Conservation (phyloP, 495 filamentous ascomycete genomes). For the Pyrenopolyporus hunteri region DNA sequence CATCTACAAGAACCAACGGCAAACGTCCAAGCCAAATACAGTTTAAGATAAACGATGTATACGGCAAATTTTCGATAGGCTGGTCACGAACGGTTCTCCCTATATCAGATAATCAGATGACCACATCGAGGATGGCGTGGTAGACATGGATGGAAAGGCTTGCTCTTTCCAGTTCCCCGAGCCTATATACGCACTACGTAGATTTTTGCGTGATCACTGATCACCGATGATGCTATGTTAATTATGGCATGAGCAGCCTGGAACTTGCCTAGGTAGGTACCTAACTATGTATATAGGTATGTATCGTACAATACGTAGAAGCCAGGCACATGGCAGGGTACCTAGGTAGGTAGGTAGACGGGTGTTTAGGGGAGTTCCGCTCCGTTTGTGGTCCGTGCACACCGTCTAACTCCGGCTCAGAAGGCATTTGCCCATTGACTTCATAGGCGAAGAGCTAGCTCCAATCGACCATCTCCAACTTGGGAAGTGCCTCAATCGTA, state of each 20-base stretch:
- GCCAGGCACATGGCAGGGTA: background rate
- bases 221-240: conserved; percentile 30
- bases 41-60: conserved; percentile 6
- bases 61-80: conserved; percentile 10
- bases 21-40: too few species aligned
- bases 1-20: background rate
- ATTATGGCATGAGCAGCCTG: conserved; percentile 9
- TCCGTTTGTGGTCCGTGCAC: conserved; percentile 31
- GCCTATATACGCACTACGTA: too few species aligned
- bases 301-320: conserved; percentile 26
- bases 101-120: conserved; percentile 36
- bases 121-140: conserved; percentile 25
- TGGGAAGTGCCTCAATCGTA: conserved; percentile 35
- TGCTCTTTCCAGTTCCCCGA: conserved; percentile 4
- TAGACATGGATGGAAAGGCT: conserved; percentile 11
- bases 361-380: conserved; percentile 33
- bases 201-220: conserved; percentile 28
- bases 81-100: background rate
- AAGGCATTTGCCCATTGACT: conserved; percentile 12
- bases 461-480: conserved; percentile 19
- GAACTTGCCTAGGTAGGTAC: background rate
- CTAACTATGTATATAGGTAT: conserved; percentile 24
- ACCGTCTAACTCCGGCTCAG: conserved; percentile 24
- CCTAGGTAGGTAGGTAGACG: background rate
- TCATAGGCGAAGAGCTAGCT: conserved; percentile 23